A percentile compares a stretch with the other conserved stretches of the same genome.
phyloP scores from a whole-genome alignment of 108 stramenopile genomes.

The Seminavis robusta region DNA sequence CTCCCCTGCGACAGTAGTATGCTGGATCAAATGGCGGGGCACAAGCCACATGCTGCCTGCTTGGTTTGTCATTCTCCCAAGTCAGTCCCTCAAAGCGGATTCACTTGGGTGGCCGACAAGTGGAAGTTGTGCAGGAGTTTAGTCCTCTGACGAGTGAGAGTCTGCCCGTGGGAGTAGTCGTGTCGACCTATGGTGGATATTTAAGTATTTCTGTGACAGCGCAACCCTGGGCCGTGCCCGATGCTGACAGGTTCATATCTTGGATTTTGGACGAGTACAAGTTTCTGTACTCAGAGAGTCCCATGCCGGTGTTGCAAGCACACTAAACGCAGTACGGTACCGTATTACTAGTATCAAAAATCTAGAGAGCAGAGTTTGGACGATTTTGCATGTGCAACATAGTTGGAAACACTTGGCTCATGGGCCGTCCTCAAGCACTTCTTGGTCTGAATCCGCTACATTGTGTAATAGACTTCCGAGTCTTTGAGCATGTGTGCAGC shows the following conservation, averaged over 20 bases:
- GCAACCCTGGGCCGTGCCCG: slow-evolving; percentile 80
- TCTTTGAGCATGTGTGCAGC: too few species aligned
- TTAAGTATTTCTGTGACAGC: slow-evolving; percentile 68
- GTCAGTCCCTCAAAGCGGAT: slow-evolving; percentile 47
- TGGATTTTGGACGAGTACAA: slow-evolving; percentile 84
- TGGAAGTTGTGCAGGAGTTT: slow-evolving; percentile 72
- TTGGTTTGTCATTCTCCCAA: slow-evolving; percentile 73
- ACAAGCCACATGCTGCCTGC: too few species aligned
- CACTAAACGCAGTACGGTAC: too few species aligned
- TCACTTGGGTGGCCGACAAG: slow-evolving; percentile 62
- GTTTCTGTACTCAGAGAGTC: too few species aligned
- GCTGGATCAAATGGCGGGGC: slow-evolving; percentile 57
- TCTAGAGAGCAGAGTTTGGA: too few species aligned
- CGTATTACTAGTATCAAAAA: too few species aligned
- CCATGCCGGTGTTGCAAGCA: too few species aligned
- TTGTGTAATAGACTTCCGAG: too few species aligned
- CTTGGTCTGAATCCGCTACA: too few species aligned
- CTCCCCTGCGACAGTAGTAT: slow-evolving; percentile 41
- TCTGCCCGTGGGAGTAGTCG: slow-evolving; percentile 76
- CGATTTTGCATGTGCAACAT: too few species aligned
- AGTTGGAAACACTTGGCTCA: too few species aligned
- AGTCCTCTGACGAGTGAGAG: slow-evolving; percentile 79
- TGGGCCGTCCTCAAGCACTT: too few species aligned
- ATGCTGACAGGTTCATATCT: slow-evolving; percentile 71
- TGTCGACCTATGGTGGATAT: slow-evolving; percentile 58